Percentiles rank a stretch among this genome's conserved stretches.
These are phyloP conservation scores for Paramyrothecium sp. DNA, from an alignment of 2,329 filamentous ascomycete species.

Conservation along the genomic window DNA sequence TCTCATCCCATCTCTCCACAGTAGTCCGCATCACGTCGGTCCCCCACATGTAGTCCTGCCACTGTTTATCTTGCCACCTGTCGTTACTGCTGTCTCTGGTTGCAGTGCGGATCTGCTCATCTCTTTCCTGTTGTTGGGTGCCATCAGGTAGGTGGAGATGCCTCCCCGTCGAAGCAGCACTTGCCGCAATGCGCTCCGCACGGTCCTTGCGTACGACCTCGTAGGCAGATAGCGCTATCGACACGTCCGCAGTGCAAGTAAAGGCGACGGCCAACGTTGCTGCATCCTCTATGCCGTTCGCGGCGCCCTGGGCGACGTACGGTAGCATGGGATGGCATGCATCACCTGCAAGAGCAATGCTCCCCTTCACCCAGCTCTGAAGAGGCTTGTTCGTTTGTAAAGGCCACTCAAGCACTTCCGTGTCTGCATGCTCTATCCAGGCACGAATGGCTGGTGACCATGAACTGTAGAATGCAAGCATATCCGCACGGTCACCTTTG, in stretches of 20 bases:
- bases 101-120: conserved; percentile 12
- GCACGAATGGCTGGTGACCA: conserved; percentile 61
- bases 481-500: conserved; percentile 56
- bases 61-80: conserved; percentile 20
- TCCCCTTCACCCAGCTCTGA: conserved; percentile 57
- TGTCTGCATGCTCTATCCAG: conserved; percentile 60
- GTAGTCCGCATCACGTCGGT: conserved; percentile 27
- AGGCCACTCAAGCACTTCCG: conserved; percentile 67
- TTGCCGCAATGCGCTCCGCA: conserved; percentile 14
- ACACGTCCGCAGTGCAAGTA: conserved; percentile 15
- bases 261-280: conserved; percentile 46
- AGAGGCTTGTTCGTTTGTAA: conserved; percentile 61
- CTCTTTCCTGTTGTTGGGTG: conserved; percentile 11
- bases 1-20: conserved; percentile 14
- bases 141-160: conserved; percentile 17
- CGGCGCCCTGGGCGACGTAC: conserved; percentile 65
- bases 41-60: conserved; percentile 27
- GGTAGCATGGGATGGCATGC: conserved; percentile 68
- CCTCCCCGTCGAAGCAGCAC: conserved; percentile 9
- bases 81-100: conserved; percentile 14
- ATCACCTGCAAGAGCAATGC: conserved; percentile 59
- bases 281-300: conserved; percentile 67
- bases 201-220: conserved; percentile 15
- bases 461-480: conserved; percentile 57
- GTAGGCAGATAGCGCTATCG: conserved; percentile 15